Percentiles rank a stretch among this genome's conserved stretches.
phyloP scores from a whole-genome alignment of 2,329 filamentous ascomycete genomes.

The Pseudocercospora fuligena region DNA sequence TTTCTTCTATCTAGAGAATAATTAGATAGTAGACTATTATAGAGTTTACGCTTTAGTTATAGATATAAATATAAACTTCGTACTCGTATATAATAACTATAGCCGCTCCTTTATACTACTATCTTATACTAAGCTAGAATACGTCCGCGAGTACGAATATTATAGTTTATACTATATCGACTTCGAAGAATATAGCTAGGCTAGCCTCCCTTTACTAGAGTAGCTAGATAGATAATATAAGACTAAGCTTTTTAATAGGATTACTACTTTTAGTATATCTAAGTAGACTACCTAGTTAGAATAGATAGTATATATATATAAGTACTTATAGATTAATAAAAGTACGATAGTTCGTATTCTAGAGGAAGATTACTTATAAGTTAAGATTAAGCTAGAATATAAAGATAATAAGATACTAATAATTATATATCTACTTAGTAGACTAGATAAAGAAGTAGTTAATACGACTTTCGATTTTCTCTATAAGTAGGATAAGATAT shows the following conservation, averaged over 20 bases:
- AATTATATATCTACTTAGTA: background rate
- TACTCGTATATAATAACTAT: background rate
- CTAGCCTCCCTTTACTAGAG: background rate
- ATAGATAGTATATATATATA: background rate
- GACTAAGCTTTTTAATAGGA: background rate
- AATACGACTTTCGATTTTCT: background rate
- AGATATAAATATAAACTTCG: background rate
- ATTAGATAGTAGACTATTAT: background rate
- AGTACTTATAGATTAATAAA: background rate
- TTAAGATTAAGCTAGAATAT: background rate
- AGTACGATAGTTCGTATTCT: background rate
- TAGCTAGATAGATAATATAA: background rate
- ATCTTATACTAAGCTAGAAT: background rate
- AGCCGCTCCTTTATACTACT: background rate
- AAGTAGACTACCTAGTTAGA: background rate
- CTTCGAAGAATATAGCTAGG: background rate
- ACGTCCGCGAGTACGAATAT: background rate
- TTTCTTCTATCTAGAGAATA: background rate
- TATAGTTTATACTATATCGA: background rate
- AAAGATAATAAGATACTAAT: background rate
- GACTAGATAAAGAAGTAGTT: background rate
- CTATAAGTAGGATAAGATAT: background rate
- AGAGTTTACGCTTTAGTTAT: background rate
- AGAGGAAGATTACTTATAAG: background rate
- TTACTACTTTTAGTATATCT: background rate